Conservation (phyloP, 2,329 filamentous ascomycete species). For the Botrytis pseudocinerea region DNA sequence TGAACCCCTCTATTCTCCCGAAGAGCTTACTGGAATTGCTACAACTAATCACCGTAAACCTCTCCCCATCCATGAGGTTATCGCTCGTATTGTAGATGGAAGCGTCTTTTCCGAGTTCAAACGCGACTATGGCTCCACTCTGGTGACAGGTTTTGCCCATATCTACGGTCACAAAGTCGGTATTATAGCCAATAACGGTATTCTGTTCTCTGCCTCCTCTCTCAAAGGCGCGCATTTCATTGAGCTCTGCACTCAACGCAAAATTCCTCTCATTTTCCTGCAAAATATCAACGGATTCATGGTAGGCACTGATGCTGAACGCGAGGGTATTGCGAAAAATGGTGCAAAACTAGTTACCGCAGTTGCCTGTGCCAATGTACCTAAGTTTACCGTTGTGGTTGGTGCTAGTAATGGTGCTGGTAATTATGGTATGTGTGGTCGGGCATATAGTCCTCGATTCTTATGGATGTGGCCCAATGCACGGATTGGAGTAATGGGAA, state of each 20-base stretch:
- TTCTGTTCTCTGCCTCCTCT: slow-evolving; percentile 84
- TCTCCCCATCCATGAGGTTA: slow-evolving; percentile 84
- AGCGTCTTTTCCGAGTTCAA: slow-evolving; percentile 94
- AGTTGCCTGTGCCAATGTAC: slow-evolving; percentile 89
- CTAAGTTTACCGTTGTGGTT: slow-evolving; percentile 96
- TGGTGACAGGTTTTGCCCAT: slow-evolving; percentile 87
- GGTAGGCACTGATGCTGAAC: slow-evolving; percentile 90
- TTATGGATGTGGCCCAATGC: slow-evolving; percentile 98
- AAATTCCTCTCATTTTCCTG: slow-evolving; percentile 86
- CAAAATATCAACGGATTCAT: slow-evolving; percentile 99
- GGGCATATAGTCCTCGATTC: slow-evolving; percentile 88
- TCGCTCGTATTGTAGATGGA: slow-evolving; percentile 88
- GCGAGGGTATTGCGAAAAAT: slow-evolving; percentile 95
- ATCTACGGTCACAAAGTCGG: slow-evolving; percentile 91
- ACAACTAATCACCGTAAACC: slow-evolving; percentile 86
- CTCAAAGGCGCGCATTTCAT: slow-evolving; percentile 97
- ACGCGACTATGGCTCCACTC: slow-evolving; percentile 80
- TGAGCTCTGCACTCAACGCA: slow-evolving; percentile 86
- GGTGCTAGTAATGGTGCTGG: slow-evolving; percentile 90
- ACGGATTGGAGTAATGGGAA: slow-evolving; percentile 94
- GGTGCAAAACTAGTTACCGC: slow-evolving; percentile 96
- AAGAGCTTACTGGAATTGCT: slow-evolving; percentile 84
- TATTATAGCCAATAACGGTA: slow-evolving; percentile 94
- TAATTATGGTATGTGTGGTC: slow-evolving; percentile 98
- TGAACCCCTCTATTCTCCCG: slow-evolving; percentile 77